phyloP scores from a whole-genome alignment of 2,329 filamentous ascomycete genomes.

The Hypoxylon sp. region DNA sequence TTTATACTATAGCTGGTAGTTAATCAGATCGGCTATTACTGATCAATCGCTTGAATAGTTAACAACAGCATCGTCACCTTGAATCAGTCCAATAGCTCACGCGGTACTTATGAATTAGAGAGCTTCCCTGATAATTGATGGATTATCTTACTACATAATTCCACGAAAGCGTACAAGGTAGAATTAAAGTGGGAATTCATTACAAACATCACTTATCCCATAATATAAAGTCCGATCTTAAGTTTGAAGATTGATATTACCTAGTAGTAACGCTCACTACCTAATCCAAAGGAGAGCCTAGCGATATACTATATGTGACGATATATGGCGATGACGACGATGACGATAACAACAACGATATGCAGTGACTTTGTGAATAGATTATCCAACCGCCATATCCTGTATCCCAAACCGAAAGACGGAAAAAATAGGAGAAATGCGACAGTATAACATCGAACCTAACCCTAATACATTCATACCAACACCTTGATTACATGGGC shows the following conservation, averaged over 20 bases:
- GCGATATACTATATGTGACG: slow-evolving; percentile 16
- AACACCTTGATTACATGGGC: slow-evolving; percentile 15
- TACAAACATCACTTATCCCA: background rate
- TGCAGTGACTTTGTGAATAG: slow-evolving; percentile 33
- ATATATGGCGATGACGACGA: slow-evolving; percentile 28
- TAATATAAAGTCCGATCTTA: background rate
- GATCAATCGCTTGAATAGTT: too few species aligned
- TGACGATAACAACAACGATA: slow-evolving; percentile 9
- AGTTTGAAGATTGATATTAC: slow-evolving; percentile 34
- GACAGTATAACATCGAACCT: slow-evolving; percentile 7
- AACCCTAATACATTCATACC: background rate
- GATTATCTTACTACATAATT: background rate
- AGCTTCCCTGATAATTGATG: background rate
- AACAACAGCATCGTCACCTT: too few species aligned
- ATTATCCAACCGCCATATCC: slow-evolving; percentile 28
- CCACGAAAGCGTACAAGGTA: background rate
- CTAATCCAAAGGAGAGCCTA: slow-evolving; percentile 18
- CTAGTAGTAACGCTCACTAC: slow-evolving; percentile 28
- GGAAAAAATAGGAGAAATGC: slow-evolving; percentile 4
- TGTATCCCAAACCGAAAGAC: slow-evolving; percentile 27
- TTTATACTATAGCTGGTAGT: too few species aligned
- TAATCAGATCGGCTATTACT: too few species aligned
- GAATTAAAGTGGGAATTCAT: background rate
- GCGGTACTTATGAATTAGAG: background rate
- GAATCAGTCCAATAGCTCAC: background rate